A percentile compares a stretch with the other conserved stretches of the same genome.
These are phyloP conservation scores for Acer saccharum DNA, from an alignment of 345 rosid genomes.

Conservation along the genomic window DNA sequence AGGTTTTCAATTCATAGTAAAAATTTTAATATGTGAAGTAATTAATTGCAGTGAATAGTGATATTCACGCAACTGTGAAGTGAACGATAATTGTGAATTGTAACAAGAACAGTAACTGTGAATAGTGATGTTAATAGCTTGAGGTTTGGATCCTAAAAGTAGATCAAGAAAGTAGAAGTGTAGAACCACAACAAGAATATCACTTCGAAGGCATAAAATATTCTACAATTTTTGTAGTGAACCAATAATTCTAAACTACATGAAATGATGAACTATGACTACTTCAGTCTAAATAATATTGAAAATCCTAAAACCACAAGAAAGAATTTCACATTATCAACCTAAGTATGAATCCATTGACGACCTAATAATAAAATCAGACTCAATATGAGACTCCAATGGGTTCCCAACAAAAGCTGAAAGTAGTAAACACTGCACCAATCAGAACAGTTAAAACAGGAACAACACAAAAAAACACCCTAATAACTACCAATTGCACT, in stretches of 20 bases:
- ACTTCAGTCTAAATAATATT: neutral
- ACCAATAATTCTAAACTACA: neutral
- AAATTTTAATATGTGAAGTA: too few relatives aligned
- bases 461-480: too few relatives aligned
- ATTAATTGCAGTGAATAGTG: too few relatives aligned
- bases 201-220: neutral
- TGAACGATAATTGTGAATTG: too few relatives aligned
- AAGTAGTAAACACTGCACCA: too few relatives aligned
- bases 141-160: neutral
- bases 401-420: too few relatives aligned
- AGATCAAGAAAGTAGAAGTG: neutral
- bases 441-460: too few relatives aligned
- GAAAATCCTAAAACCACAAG: neutral
- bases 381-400: too few relatives aligned
- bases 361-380: too few relatives aligned
- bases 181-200: neutral
- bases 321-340: too few relatives aligned
- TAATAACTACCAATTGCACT: neutral
- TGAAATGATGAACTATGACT: neutral
- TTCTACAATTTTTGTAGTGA: neutral
- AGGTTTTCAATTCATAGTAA: too few relatives aligned
- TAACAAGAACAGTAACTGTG: neutral
- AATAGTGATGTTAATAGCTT: neutral
- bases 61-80: neutral
- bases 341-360: too few relatives aligned